These are phyloP conservation scores for Rhinocladiella mackenziei DNA, from an alignment of 2,329 filamentous ascomycete species.

Conservation along the genomic window DNA sequence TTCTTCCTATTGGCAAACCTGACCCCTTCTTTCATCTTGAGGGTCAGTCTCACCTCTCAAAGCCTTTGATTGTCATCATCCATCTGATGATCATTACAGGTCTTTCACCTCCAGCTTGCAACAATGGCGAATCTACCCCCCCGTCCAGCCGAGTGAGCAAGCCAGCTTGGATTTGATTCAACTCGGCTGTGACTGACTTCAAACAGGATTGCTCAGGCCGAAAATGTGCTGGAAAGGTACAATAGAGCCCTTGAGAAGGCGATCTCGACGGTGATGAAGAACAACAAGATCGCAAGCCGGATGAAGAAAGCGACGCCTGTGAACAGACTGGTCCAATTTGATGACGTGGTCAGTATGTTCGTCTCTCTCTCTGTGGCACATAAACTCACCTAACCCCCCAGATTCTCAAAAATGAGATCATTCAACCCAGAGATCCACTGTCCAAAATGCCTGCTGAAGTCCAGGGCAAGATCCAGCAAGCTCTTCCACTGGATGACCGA, in stretches of 20 bases:
- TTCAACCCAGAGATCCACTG: conserved; percentile 4
- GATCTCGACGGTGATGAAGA: background rate
- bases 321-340: no score
- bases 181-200: conserved; percentile 2
- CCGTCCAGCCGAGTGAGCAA: conserved; percentile 3
- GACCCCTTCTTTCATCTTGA: no score
- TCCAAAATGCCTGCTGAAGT: conserved; percentile 19
- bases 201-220: conserved; percentile 1
- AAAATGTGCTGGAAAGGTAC: conserved; percentile 2
- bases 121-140: conserved; percentile 1
- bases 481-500: conserved; percentile 21
- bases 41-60: background rate
- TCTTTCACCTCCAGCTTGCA: background rate
- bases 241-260: conserved; percentile 3
- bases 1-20: no score
- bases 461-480: conserved; percentile 16
- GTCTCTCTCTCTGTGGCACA: background rate
- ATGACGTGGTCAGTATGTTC: no score
- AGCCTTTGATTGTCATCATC: background rate
- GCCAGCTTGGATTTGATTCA: background rate
- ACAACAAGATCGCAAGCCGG: conserved; percentile 8
- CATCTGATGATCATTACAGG: background rate
- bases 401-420: conserved; percentile 5
- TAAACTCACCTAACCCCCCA: background rate
- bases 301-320: no score